phyloP scores from a whole-genome alignment of 1,139 yeast genomes.

The Blastobotrys arbuscula region DNA sequence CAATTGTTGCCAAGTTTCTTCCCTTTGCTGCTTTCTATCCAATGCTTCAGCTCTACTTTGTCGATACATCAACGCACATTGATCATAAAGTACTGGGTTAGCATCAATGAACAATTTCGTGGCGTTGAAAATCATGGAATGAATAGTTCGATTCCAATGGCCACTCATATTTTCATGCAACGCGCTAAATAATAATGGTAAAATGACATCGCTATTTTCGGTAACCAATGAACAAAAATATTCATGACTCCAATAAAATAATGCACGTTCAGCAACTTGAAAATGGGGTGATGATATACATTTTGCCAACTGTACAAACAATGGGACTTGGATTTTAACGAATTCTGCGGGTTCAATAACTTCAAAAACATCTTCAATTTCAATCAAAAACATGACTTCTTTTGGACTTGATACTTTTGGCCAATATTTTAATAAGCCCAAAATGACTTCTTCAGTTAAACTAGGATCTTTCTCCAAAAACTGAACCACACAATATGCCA shows the following conservation, averaged over 20 bases:
- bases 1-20: slow-evolving; percentile 69
- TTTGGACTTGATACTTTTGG: slow-evolving; percentile 94
- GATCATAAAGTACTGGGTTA: slow-evolving; percentile 85
- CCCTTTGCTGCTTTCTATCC: slow-evolving; percentile 51
- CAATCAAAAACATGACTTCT: slow-evolving; percentile 93
- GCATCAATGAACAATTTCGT: slow-evolving; percentile 91
- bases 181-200: slow-evolving; percentile 89
- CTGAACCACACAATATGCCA: slow-evolving; percentile 95
- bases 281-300: slow-evolving; percentile 95
- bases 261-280: slow-evolving; percentile 94
- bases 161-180: slow-evolving; percentile 64
- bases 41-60: slow-evolving; percentile 65
- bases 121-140: slow-evolving; percentile 85
- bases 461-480: slow-evolving; percentile 90
- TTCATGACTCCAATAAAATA: slow-evolving; percentile 93
- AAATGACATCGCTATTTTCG: slow-evolving; percentile 81
- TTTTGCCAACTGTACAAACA: slow-evolving; percentile 88
- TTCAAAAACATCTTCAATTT: slow-evolving; percentile 93
- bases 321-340: slow-evolving; percentile 84
- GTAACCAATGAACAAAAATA: slow-evolving; percentile 85
- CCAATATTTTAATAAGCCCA: slow-evolving; percentile 93
- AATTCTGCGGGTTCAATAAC: slow-evolving; percentile 94
- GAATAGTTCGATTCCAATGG: slow-evolving; percentile 92
- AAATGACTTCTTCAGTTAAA: slow-evolving; percentile 88
- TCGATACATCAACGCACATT: slow-evolving; percentile 81